Evolutionary conservation across 495 filamentous ascomycete species (phyloP), one percentile per base, ranked within the genome.

Genomic region (Aspergillus nidulans): DNA sequence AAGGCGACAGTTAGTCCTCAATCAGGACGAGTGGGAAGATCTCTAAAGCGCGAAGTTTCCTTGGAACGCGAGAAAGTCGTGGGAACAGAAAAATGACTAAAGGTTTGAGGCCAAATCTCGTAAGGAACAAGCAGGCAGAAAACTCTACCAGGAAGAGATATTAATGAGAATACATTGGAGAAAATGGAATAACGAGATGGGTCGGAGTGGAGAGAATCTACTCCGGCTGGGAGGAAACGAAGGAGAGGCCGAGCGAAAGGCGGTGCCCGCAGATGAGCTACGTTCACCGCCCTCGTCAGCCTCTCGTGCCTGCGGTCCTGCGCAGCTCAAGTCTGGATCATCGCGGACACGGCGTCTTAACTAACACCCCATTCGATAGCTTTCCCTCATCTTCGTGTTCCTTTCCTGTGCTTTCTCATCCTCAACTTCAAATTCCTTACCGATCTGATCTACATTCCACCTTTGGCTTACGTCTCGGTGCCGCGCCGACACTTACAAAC

Each of bases 271-370:
- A 15, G 15, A 15, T 39, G 55, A 60, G 55, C 52, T 58, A 57
- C 49, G 38, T 51, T 50, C 59, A 65, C 62, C 62, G 62, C 62
- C 59, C 62, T 62, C 62, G 60, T 65, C 57, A 60, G 57, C 46
- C 54, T 57, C 44, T 40, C 38, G 15, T 32, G 46, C 40, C 54
- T 55, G 56, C 43, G 15, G 25, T 41, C 40, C 54, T 55, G 56
- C 43, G 50, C 41, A 38, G 40, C 47, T 49, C 47, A 23, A 49
- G 47, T 23, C 21, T 28, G 28, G 45, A 51, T 59, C 49, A 39
- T 50, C 49, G 54, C 55, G 30, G 49, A 56, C 52, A 49, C 46
- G 15, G 42, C 58, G 32, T 55, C 50, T 58, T 34, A 49, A 54
- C n/a, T 19, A 34, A 45, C 56, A 21, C 44, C 47, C 19, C 18